Evolutionary conservation across 2,329 filamentous ascomycete species (phyloP).

Genomic region (Amesomyces nigricolor): DNA sequence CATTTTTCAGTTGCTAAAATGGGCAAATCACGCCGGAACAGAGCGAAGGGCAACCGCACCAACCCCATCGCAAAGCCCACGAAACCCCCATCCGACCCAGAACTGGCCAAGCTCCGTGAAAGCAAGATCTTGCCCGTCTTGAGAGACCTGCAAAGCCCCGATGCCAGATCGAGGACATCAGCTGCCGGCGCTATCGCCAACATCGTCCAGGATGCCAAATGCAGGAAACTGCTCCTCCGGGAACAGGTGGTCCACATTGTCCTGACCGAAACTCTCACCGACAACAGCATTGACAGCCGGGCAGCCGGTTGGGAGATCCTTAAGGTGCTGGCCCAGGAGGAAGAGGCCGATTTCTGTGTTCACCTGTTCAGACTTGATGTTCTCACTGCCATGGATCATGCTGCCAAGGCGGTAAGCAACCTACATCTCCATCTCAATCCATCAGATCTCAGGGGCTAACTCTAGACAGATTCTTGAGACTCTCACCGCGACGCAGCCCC

Average conservation of each 20-base stretch:
- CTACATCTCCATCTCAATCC: neutral
- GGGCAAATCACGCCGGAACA: conserved; percentile 55
- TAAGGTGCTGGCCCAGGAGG: conserved; percentile 54
- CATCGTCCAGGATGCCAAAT: conserved; percentile 56
- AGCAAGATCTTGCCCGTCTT: conserved; percentile 59
- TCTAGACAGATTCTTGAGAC: conserved; percentile 38
- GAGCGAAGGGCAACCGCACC: conserved; percentile 44
- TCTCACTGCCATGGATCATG: conserved; percentile 54
- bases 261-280: conserved; percentile 59
- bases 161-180: conserved; percentile 52
- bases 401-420: conserved; percentile 45
- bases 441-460: conserved; percentile 1
- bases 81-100: conserved; percentile 58
- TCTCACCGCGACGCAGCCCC: conserved; percentile 35
- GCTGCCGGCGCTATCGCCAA: conserved; percentile 57
- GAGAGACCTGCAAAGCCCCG: conserved; percentile 52
- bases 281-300: conserved; percentile 56
- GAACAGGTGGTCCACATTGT: conserved; percentile 61
- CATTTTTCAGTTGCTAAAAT: conserved; percentile 34
- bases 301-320: conserved; percentile 65
- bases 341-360: conserved; percentile 61
- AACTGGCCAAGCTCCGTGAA: conserved; percentile 57
- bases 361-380: conserved; percentile 59
- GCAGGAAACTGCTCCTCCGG: conserved; percentile 58
- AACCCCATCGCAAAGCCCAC: conserved; percentile 53